Evolutionary conservation across 371 early-diverging fungal species (phyloP).

Genomic region (Mucor piriformis): DNA sequence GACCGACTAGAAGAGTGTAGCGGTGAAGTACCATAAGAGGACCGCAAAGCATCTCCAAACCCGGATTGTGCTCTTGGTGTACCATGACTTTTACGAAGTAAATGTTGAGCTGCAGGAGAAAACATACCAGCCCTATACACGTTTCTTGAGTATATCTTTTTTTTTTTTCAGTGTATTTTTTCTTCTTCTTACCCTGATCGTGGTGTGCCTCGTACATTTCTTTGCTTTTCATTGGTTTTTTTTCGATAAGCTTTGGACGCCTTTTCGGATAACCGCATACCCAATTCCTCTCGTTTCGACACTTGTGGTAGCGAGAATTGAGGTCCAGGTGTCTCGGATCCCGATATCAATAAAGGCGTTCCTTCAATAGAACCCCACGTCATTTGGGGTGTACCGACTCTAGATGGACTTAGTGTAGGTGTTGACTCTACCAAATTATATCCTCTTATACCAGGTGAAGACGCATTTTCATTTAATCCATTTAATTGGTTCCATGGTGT

Average conservation of each 20-base stretch:
- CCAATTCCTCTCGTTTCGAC: conserved; percentile 68
- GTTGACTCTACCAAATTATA: conserved; percentile 71
- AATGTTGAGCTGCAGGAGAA: conserved; percentile 53
- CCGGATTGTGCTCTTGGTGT: conserved; percentile 22
- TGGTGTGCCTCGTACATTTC: conserved; percentile 33
- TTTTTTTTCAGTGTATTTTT: background rate
- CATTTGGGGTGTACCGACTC: conserved; percentile 62
- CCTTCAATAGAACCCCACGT: conserved; percentile 84
- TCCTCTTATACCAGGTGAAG: conserved; percentile 55
- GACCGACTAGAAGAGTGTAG: background rate
- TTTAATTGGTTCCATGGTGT: conserved; percentile 36
- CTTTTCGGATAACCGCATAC: conserved; percentile 64
- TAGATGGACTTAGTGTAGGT: conserved; percentile 64
- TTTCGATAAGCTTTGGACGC: conserved; percentile 62
- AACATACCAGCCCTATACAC: conserved; percentile 34
- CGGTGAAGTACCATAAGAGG: conserved; percentile 28
- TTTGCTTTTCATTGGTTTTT: conserved; percentile 27
- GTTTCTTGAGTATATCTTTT: too few species aligned
- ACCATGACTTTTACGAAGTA: conserved; percentile 33
- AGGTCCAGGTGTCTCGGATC: conserved; percentile 52
- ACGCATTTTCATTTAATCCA: background rate
- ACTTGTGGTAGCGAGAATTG: conserved; percentile 67
- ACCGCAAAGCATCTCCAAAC: conserved; percentile 46
- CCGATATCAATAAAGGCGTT: conserved; percentile 58
- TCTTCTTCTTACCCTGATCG: conserved; percentile 32